phyloP scores from a whole-genome alignment of 768 basidiomycete genomes.

The Glaciozyma antarctica region DNA sequence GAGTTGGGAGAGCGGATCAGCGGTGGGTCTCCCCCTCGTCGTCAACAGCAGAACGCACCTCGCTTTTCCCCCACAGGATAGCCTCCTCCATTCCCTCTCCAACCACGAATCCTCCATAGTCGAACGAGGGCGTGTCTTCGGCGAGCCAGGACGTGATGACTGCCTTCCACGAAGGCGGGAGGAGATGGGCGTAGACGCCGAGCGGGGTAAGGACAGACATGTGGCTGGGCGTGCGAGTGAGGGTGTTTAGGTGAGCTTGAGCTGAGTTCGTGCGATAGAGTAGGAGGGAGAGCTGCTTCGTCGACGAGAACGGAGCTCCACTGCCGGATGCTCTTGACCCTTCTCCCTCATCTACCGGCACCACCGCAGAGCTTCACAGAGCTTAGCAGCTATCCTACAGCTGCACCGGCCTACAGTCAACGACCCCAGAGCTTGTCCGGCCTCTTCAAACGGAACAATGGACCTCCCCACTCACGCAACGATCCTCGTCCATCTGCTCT shows the following conservation, averaged over 20 bases:
- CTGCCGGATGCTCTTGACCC: no score
- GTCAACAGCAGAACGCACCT: constrained; percentile 39
- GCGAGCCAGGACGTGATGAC: constrained; percentile 72
- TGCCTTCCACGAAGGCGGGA: constrained; percentile 85
- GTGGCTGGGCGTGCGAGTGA: no score
- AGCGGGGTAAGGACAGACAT: constrained; percentile 14
- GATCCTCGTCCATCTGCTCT: constrained; percentile 1
- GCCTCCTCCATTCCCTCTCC: constrained; percentile 81
- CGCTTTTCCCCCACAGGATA: constrained; percentile 81
- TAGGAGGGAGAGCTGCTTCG: no score
- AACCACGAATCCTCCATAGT: constrained; percentile 92
- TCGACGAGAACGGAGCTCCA: no score
- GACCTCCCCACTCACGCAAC: neutral
- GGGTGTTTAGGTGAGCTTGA: no score
- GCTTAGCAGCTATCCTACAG: no score
- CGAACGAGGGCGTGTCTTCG: constrained; percentile 92
- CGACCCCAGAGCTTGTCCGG: no score
- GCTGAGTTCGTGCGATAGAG: no score
- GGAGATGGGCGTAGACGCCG: constrained; percentile 49
- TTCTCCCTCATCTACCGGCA: no score
- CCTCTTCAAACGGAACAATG: neutral
- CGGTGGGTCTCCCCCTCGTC: neutral
- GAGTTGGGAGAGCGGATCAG: neutral
- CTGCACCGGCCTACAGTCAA: no score
- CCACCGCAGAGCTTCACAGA: no score